Evolutionary conservation across 139 green algal species (phyloP).

Genomic region (Nannochloris sp.): DNA sequence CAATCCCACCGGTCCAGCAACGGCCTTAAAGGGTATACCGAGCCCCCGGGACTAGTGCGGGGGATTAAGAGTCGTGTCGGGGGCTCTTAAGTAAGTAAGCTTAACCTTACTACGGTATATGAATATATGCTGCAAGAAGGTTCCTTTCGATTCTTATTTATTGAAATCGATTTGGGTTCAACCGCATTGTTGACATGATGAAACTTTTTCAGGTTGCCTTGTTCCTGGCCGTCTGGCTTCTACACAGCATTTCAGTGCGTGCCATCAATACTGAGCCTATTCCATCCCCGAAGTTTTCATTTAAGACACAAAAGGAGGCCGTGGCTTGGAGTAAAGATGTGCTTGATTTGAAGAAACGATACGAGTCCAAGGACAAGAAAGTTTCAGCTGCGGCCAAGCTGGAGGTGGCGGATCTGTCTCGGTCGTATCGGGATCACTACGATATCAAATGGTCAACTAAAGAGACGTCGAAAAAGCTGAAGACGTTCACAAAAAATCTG

Average conservation of each 20-base stretch:
- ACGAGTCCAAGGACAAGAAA: neutral
- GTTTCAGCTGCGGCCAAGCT: neutral
- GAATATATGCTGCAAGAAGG: no score
- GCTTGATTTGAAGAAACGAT: neutral
- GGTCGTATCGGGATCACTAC: neutral
- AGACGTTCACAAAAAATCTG: neutral
- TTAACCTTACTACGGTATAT: no score
- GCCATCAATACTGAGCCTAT: neutral
- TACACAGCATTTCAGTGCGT: neutral
- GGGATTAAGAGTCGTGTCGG: no score
- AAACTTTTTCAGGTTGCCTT: no score
- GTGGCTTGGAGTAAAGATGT: neutral
- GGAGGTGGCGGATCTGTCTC: neutral
- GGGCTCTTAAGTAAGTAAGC: no score
- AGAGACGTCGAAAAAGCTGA: neutral
- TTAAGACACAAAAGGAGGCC: conserved; percentile 1
- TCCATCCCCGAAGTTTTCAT: neutral
- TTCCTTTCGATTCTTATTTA: no score
- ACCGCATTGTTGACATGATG: no score
- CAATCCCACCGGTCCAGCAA: no score
- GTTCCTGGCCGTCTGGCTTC: no score
- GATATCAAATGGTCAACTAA: neutral
- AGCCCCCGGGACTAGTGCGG: no score
- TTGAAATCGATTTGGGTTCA: no score
- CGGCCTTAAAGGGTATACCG: no score